Evolutionary conservation across 2,329 filamentous ascomycete genomes (phyloP).

Genomic region (Botrytis galanthina): DNA sequence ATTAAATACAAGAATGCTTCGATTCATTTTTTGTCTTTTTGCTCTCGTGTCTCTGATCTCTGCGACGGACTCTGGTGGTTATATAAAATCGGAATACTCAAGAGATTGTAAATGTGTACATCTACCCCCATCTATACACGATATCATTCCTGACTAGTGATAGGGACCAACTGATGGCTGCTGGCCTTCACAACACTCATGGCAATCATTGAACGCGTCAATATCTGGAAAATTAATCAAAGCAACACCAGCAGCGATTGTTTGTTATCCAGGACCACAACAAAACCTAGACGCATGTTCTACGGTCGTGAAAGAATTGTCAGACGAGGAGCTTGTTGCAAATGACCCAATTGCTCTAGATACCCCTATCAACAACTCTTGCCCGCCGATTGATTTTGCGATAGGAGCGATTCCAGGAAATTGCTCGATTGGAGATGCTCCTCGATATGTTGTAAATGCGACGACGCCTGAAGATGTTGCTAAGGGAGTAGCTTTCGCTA

Average conservation of each 20-base stretch:
- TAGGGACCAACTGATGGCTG: constrained; percentile 31
- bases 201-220: constrained; percentile 39
- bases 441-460: constrained; percentile 42
- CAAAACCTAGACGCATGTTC: constrained; percentile 39
- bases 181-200: constrained; percentile 38
- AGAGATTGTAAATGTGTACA: constrained; percentile 20
- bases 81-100: not conserved
- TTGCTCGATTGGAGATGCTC: constrained; percentile 42
- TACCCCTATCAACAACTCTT: constrained; percentile 49
- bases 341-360: constrained; percentile 41
- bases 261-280: constrained; percentile 39
- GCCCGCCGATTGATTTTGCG: constrained; percentile 31
- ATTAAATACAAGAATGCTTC: not conserved
- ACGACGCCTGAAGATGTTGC: constrained; percentile 40
- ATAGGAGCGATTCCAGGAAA: constrained; percentile 27
- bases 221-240: constrained; percentile 39
- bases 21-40: not conserved
- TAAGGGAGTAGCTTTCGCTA: constrained; percentile 45
- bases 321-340: constrained; percentile 40
- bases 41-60: not conserved
- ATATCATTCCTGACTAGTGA: not conserved
- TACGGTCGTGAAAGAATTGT: constrained; percentile 34
- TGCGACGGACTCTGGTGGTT: not conserved
- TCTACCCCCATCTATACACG: not conserved
- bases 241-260: constrained; percentile 38